Base-by-base conservation (phyloP, 495 filamentous ascomycete genomes). In the Penicillium longicatenatum region DNA sequence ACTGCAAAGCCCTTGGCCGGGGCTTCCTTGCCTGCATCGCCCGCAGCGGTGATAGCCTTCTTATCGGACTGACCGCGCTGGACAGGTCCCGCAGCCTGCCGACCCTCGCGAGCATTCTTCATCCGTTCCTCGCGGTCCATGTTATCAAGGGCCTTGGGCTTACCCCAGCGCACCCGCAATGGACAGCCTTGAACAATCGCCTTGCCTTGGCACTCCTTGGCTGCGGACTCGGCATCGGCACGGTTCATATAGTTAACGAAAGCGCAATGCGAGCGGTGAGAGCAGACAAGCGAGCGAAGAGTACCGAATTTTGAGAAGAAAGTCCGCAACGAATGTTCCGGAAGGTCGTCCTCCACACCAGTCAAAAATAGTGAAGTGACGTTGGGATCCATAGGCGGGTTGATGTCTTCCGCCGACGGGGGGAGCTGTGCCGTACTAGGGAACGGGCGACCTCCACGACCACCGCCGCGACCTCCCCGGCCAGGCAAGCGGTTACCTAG, bases 181-280 rank as follows among this genome's bases (percentile, higher is more conserved):
- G 95, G 94, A 64, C 92, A 96, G 0, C 93, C 95, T 31, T 81
- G 71, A 50, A 89, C 88, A 30, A 98, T 82, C 1, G 91, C 91
- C 58, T 89, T 90, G 1, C 95, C 94, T 71, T 97, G 89, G 65
- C 90, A 93, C 30, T 89, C 86, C 52, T 83, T 83, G 0, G 95
- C 89, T 0, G 94, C 94, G 22, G 79, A 84, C 71, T 98, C 94
- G 10, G 94, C 94, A 3, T 81, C 86, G 42, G 89, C 84, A 51
- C 95, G 86, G 24, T 84, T 89, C 52, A 89, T 82, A 69, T 89
- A 98, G 75, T 98, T 98, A 72, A 98, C 82, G 65, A 97, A 98
- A 0, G 95, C 94, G 65, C 91, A 96, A 67, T 97, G 95, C 8
- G 94, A 90, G 72, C 96, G 93, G 72, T 98, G 94, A 12, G 92